phyloP scores from a whole-genome alignment of 1,139 yeast genomes.

The Yamadazyma mexicana region DNA sequence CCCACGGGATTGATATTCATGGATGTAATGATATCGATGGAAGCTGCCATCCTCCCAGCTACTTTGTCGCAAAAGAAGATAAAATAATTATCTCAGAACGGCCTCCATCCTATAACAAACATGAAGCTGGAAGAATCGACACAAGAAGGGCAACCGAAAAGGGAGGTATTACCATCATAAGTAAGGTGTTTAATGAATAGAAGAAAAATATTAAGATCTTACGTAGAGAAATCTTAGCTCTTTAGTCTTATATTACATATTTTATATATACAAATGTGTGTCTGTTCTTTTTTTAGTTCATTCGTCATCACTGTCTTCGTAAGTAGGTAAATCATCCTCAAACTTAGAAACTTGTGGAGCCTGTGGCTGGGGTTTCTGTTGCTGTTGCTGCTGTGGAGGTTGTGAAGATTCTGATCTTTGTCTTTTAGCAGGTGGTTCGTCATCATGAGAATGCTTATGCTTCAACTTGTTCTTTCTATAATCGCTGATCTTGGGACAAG shows the following conservation, averaged over 20 bases:
- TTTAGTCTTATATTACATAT: too few species aligned
- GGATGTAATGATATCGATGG: constrained; percentile 2
- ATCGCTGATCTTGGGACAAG: constrained; percentile 28
- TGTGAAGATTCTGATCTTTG: constrained; percentile 3
- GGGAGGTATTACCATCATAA: too few species aligned
- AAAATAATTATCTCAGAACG: not conserved
- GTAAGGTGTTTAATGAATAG: too few species aligned
- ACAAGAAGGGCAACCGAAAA: too few species aligned
- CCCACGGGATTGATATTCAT: constrained; percentile 3
- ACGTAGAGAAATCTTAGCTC: too few species aligned
- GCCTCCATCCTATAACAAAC: too few species aligned
- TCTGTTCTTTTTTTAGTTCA: too few species aligned
- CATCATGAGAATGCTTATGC: constrained; percentile 6
- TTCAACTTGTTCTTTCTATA: constrained; percentile 10
- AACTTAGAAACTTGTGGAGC: constrained; percentile 10
- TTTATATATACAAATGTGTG: constrained; percentile 1
- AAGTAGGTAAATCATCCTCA: constrained; percentile 37
- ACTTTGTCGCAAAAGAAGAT: not conserved
- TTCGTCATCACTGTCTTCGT: constrained; percentile 44
- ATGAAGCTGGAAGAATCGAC: too few species aligned
- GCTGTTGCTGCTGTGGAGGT: not conserved
- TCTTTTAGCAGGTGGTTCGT: constrained; percentile 13
- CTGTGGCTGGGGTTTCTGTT: not conserved
- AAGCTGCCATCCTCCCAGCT: constrained; percentile 4
- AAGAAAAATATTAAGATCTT: too few species aligned